A percentile compares a stretch with the other conserved stretches of the same genome.
Evolutionary conservation across 2,329 filamentous ascomycete genomes (phyloP).

Genomic region (Cordyceps cateniannulata): DNA sequence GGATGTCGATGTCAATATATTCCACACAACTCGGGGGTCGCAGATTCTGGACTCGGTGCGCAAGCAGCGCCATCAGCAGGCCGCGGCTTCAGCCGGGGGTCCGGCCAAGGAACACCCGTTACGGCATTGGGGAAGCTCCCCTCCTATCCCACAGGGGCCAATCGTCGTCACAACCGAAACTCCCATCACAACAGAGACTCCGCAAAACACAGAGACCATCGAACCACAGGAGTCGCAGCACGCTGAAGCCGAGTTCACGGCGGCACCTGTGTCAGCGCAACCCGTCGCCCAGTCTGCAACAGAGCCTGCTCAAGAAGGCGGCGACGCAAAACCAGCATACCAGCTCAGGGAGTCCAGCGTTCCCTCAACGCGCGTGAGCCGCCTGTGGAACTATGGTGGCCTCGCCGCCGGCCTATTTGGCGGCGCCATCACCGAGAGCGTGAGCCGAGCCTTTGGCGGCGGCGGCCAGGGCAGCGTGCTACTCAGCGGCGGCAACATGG

Average conservation of each 20-base stretch:
- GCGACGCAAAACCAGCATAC: conserved; percentile 38
- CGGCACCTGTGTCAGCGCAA: neutral
- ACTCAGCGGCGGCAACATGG: conserved; percentile 85
- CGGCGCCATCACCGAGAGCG: conserved; percentile 77
- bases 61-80: conserved; percentile 14
- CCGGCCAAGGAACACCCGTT: conserved; percentile 31
- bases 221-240: neutral
- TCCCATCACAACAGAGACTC: neutral
- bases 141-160: neutral
- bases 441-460: conserved; percentile 72
- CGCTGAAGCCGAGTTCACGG: neutral
- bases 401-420: conserved; percentile 93
- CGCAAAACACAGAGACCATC: neutral
- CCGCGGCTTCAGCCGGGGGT: conserved; percentile 14
- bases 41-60: conserved; percentile 35
- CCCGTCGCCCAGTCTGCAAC: neutral
- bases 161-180: neutral
- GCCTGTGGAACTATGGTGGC: conserved; percentile 91
- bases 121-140: conserved; percentile 25
- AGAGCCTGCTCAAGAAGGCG: neutral
- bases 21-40: conserved; percentile 40
- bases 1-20: conserved; percentile 40
- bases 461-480: conserved; percentile 67
- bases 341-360: conserved; percentile 83
- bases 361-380: conserved; percentile 76